Conservation (phyloP, 192 early-diverging fungal genomes). For the Mortierella hygrophila region DNA sequence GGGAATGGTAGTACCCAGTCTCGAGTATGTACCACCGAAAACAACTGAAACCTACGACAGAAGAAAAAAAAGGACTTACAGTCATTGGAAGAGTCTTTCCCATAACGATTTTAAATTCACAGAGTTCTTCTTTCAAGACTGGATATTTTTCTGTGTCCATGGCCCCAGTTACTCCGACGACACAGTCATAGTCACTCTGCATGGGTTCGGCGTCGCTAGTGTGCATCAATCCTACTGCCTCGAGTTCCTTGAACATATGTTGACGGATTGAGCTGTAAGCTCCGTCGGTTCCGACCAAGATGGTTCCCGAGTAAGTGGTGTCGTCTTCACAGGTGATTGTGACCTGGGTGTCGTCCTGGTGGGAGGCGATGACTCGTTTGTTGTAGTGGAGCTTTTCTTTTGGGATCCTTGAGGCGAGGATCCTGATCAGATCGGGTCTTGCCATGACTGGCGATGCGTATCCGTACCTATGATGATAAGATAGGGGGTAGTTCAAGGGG, state of each 20-base stretch:
- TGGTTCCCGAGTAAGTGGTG: background rate
- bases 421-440: slow-evolving; percentile 1
- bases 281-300: slow-evolving; percentile 10
- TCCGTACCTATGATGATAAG: background rate
- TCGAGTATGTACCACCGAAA: background rate
- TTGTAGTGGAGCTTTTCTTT: background rate
- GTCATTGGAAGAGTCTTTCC: slow-evolving; percentile 6
- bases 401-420: background rate
- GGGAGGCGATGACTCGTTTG: background rate
- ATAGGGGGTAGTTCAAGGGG: too few relatives aligned
- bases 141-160: slow-evolving; percentile 18
- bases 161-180: slow-evolving; percentile 8
- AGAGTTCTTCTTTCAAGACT: background rate
- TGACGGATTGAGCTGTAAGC: slow-evolving; percentile 8
- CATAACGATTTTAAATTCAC: slow-evolving; percentile 4
- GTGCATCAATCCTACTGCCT: background rate
- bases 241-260: slow-evolving; percentile 3
- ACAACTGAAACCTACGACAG: background rate
- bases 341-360: background rate
- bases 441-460: background rate
- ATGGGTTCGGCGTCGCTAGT: background rate
- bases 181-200: slow-evolving; percentile 7
- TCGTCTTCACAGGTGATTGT: background rate
- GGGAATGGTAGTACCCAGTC: background rate
- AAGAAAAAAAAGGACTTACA: background rate